Evolutionary conservation across 148 eudicot species (phyloP).

Genomic region (Fagopyrum homotropicum): DNA sequence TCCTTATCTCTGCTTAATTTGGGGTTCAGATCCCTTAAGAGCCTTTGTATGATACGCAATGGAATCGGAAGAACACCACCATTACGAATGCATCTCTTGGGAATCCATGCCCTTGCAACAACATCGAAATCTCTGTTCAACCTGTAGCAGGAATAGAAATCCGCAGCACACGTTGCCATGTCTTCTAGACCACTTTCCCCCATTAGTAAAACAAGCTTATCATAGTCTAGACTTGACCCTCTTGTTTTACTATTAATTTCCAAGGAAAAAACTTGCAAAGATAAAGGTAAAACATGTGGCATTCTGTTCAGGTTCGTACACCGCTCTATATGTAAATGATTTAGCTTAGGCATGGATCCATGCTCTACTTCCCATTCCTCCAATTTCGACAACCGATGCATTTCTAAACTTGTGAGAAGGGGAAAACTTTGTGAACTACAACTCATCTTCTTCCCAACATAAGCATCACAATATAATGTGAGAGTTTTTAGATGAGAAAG

Average conservation of each 20-base stretch:
- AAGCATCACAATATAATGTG: background rate
- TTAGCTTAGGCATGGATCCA: conserved; percentile 8
- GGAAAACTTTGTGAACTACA: background rate
- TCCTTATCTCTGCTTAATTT: background rate
- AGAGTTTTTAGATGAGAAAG: background rate
- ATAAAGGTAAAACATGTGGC: conserved; percentile 11
- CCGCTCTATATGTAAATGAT: accelerated
- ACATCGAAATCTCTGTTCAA: conserved; percentile 13
- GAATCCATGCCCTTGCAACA: conserved; percentile 14
- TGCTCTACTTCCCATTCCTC: background rate
- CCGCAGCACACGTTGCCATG: background rate
- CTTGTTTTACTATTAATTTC: background rate
- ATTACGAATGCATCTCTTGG: too few relatives aligned
- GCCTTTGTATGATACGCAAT: background rate
- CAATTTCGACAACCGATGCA: background rate
- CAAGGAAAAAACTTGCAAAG: conserved; percentile 5
- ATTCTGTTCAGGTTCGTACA: background rate
- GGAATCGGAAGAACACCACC: background rate
- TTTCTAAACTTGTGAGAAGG: accelerated
- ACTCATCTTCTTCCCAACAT: background rate
- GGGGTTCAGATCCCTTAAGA: background rate
- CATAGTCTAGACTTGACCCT: conserved; percentile 10
- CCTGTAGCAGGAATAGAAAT: background rate
- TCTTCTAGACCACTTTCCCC: conserved; percentile 20
- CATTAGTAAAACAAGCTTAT: conserved; percentile 17